Conservation (phyloP, 176 grass and related monocot species). For the Aegilops tauschii region DNA sequence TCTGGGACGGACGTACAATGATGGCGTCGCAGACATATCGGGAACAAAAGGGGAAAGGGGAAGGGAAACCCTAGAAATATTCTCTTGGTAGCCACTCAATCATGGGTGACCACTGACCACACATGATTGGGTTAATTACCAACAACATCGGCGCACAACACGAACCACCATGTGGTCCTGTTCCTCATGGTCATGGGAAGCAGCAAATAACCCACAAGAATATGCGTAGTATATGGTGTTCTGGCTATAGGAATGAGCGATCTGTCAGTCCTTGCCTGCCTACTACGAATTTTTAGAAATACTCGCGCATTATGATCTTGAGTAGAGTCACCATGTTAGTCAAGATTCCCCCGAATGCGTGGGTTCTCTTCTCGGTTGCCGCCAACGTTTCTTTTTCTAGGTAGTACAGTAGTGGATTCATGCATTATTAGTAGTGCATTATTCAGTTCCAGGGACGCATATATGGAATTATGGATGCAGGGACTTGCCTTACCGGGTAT, state of each 20-base stretch:
- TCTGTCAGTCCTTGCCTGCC: neutral
- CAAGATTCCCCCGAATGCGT: conserved; percentile 65
- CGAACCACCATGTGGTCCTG: conserved; percentile 41
- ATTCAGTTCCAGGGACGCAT: neutral
- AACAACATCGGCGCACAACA: conserved; percentile 44
- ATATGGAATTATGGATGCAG: neutral
- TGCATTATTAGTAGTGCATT: conserved; percentile 31
- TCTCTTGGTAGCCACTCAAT: conserved; percentile 82
- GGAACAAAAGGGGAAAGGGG: conserved; percentile 40
- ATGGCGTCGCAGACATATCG: conserved; percentile 54
- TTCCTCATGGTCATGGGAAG: neutral
- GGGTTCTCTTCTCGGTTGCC: conserved; percentile 25
- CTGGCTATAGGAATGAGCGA: neutral
- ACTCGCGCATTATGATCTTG: conserved; percentile 24
- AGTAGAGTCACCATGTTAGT: conserved; percentile 33
- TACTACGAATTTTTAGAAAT: neutral
- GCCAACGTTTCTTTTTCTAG: neutral
- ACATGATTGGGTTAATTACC: conserved; percentile 71
- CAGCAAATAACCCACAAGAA: neutral
- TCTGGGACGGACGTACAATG: conserved; percentile 27
- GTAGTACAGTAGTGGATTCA: conserved; percentile 27
- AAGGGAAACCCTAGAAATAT: conserved; percentile 85
- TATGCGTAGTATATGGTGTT: neutral
- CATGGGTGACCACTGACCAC: conserved; percentile 61
- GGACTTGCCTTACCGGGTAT: neutral